phyloP scores from a whole-genome alignment of 192 early-diverging fungal species.

The Coemansia sp. region DNA sequence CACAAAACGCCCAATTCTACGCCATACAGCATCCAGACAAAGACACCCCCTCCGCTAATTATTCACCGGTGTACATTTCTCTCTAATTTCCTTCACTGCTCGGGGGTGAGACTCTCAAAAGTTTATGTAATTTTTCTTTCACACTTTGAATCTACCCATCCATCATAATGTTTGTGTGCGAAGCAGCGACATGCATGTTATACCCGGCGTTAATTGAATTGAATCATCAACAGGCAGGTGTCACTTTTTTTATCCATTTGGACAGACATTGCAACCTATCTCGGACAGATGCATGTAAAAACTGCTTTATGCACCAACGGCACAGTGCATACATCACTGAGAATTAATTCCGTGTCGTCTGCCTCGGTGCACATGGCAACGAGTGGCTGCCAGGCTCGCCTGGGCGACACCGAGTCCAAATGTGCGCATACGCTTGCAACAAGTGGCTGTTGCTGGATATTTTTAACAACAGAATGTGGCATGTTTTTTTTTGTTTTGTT shows the following conservation, averaged over 20 bases:
- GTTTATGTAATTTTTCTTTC: slow-evolving; percentile 1
- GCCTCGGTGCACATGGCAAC: no score
- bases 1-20: background rate
- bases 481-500: no score
- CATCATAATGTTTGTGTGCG: background rate
- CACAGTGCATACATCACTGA: background rate
- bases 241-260: background rate
- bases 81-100: background rate
- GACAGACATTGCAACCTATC: no score
- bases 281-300: background rate
- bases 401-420: background rate
- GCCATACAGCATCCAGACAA: background rate
- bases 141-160: no score
- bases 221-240: no score
- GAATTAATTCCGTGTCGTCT: slow-evolving; percentile 1
- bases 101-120: background rate
- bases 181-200: background rate
- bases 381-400: no score
- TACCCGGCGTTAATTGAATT: no score
- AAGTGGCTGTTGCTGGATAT: background rate
- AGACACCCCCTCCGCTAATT: background rate
- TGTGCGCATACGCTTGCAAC: no score
- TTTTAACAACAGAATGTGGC: background rate
- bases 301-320: slow-evolving; percentile 3
- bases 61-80: background rate